Percentiles rank a stretch among this genome's conserved stretches.
Evolutionary conservation across 768 basidiomycete species (phyloP).

Genomic region (Tylopilus subfusipes): DNA sequence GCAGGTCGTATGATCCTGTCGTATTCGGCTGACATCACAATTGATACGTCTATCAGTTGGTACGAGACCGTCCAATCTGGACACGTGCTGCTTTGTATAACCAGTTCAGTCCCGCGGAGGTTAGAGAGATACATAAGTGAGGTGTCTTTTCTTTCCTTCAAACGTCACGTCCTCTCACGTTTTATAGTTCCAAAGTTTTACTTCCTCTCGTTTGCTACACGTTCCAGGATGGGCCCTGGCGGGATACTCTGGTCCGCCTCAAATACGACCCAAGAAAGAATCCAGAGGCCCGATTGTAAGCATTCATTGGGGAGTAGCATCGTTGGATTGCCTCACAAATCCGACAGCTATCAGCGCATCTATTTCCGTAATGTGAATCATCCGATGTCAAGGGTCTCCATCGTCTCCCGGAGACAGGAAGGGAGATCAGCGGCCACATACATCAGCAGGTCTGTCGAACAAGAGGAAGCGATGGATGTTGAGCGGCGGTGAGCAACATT

Average conservation of each 20-base stretch:
- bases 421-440: constrained; percentile 34
- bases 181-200: constrained; percentile 69
- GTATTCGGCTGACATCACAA: constrained; percentile 5
- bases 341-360: constrained; percentile 84
- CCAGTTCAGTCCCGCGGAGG: constrained; percentile 66
- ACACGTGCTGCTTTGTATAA: constrained; percentile 82
- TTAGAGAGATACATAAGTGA: constrained; percentile 74
- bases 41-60: constrained; percentile 45
- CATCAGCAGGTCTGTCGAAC: constrained; percentile 30
- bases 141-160: constrained; percentile 15
- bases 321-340: constrained; percentile 1
- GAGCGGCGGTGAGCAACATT: constrained; percentile 29
- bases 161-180: constrained; percentile 2
- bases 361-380: constrained; percentile 89
- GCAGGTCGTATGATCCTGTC: constrained; percentile 37
- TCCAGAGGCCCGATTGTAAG: constrained; percentile 71
- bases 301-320: constrained; percentile 3
- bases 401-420: constrained; percentile 59
- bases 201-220: constrained; percentile 82
- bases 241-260: constrained; percentile 82
- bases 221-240: constrained; percentile 92
- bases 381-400: constrained; percentile 72
- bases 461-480: constrained; percentile 30
- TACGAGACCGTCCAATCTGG: constrained; percentile 82
- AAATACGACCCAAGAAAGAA: constrained; percentile 87